Evolutionary conservation across 768 basidiomycete species (phyloP).

Genomic region (Kwoniella sp.): DNA sequence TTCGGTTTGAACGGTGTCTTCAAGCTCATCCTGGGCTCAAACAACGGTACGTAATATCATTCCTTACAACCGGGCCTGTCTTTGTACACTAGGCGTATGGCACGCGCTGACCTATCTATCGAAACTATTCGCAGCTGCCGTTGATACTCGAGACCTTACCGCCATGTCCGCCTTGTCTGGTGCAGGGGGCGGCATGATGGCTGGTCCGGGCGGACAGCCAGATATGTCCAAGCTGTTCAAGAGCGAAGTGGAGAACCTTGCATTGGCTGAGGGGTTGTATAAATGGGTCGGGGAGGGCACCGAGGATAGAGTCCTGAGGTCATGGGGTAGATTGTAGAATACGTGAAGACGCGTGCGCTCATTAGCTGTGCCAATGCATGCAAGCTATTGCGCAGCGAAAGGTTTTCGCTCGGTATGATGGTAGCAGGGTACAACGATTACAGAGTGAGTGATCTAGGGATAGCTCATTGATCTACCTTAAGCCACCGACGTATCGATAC

Average conservation of each 20-base stretch:
- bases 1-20: conserved; percentile 96
- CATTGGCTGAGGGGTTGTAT: conserved; percentile 84
- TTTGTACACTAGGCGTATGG: not conserved
- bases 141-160: conserved; percentile 71
- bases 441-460: no score
- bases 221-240: conserved; percentile 89
- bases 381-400: no score
- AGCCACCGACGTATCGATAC: not conserved
- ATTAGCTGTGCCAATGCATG: conserved; percentile 5
- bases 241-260: conserved; percentile 86
- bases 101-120: conserved; percentile 9
- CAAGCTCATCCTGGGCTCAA: conserved; percentile 84
- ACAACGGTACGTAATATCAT: conserved; percentile 68
- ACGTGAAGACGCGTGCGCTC: no score
- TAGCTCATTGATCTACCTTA: no score
- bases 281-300: conserved; percentile 79
- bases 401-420: no score
- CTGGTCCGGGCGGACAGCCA: conserved; percentile 63
- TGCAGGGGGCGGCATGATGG: conserved; percentile 44
- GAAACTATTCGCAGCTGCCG: conserved; percentile 63
- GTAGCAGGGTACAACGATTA: no score
- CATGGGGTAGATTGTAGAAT: conserved; percentile 63
- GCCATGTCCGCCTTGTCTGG: conserved; percentile 56
- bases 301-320: conserved; percentile 73
- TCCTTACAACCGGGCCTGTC: not conserved